phyloP scores from a whole-genome alignment of 345 rosid species.

The Aethionema arabicum region DNA sequence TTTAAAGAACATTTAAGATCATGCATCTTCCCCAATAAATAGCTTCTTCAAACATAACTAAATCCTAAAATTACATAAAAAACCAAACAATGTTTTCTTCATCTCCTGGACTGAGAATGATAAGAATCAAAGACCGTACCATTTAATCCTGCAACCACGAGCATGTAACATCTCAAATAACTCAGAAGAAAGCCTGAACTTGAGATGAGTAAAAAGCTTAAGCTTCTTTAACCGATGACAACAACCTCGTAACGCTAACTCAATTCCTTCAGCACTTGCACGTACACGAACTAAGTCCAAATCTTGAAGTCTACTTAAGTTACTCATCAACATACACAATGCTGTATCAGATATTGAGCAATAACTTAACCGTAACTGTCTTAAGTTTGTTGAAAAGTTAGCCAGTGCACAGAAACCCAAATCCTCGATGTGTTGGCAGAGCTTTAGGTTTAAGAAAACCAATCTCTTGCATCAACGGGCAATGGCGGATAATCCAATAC shows the following conservation, averaged over 20 bases:
- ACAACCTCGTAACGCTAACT: conserved; percentile 68
- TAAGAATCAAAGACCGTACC: no score
- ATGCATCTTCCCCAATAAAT: no score
- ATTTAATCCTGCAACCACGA: conserved; percentile 76
- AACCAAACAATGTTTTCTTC: no score
- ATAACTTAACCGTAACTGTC: conserved; percentile 88
- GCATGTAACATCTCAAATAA: conserved; percentile 58
- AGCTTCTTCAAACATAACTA: no score
- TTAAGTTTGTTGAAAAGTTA: conserved; percentile 58
- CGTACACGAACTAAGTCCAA: conserved; percentile 79
- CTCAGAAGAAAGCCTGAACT: conserved; percentile 69
- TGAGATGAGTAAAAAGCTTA: conserved; percentile 63
- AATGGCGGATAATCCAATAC: conserved; percentile 61
- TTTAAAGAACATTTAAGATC: no score
- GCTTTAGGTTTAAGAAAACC: conserved; percentile 71
- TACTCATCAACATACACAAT: conserved; percentile 76
- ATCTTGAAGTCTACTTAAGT: conserved; percentile 75
- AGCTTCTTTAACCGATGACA: conserved; percentile 76
- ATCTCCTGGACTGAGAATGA: no score
- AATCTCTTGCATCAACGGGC: conserved; percentile 62
- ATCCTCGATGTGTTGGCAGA: conserved; percentile 67
- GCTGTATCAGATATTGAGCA: conserved; percentile 45
- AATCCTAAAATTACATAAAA: no score
- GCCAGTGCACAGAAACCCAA: conserved; percentile 77
- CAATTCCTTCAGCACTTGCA: conserved; percentile 72